Evolutionary conservation across 176 grass and related monocot genomes (phyloP), one percentile per base, ranked within the genome.

Genomic region (Triticum turgidum): DNA sequence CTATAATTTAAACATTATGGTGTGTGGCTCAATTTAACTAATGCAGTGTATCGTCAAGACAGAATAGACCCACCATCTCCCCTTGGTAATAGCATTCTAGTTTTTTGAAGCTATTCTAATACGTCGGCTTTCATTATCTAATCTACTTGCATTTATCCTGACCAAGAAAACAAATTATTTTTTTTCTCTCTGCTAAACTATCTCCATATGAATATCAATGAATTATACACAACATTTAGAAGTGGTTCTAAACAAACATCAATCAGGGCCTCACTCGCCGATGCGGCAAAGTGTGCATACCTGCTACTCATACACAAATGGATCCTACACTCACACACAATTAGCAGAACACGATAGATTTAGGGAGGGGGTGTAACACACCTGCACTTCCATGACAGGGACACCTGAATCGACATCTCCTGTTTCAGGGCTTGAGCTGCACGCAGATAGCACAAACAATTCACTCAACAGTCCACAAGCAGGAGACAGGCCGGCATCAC

Each of bases 341-440:
- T 30, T 76, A 52, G 24, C 22, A 76, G 25, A 75, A 76, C 14
- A 76, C 11, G 45, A 6, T 3, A 6, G 45, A 76, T 52, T 76
- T 11, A 76, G 73, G 25, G 44, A 49, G 73, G 73, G 73, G 15
- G 25, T 3, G 18, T 9, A 76, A 17, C 44, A 52, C 25, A 76
- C 73, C 73, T 76, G 73, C 45, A 25, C 73, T 76, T 76, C 73
- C 73, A 76, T 32, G 44, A 52, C 45, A 9, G 73, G 49, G 73
- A 52, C 25, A 11, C 4, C 45, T 52, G 73, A 32, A 32, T 1
- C 45, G 4, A 32, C 73, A 76, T 52, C 73, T 0, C 25, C 73
- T 52, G 45, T 7, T 32, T 0, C 73, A 76, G 73, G 25, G 3
- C 7, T 30, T 76, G 73, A 76, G 45, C 73, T 76, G 73, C 45